Percentiles rank a stretch among this genome's conserved stretches.
These are phyloP conservation scores for Trichosporon coremiiforme DNA, from an alignment of 1,284 basidiomycete species.

Conservation along the genomic window DNA sequence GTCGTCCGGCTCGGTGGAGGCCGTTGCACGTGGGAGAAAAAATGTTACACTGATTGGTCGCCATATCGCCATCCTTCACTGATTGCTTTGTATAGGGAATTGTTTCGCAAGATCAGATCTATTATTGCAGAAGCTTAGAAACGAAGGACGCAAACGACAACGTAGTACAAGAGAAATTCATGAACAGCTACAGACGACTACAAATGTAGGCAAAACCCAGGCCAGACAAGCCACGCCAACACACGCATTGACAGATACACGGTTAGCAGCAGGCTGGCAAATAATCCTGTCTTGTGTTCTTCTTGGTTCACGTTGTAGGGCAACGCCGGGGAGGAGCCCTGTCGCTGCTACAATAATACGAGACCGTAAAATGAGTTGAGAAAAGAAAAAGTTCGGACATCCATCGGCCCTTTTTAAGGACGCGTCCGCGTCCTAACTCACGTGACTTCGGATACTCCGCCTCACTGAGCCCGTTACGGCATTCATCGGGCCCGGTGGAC, in stretches of 20 bases:
- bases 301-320: conserved; percentile 33
- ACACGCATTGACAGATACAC: conserved; percentile 26
- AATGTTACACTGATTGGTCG: no score
- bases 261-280: conserved; percentile 29
- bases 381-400: conserved; percentile 16
- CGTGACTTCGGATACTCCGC: conserved; percentile 8
- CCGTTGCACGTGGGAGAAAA: no score
- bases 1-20: background rate
- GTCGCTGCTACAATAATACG: conserved; percentile 31
- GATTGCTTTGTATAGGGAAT: no score
- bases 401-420: background rate
- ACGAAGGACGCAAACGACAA: background rate
- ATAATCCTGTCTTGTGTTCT: conserved; percentile 32
- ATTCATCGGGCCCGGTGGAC: background rate
- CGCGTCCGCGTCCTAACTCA: background rate
- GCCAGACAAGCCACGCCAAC: conserved; percentile 38
- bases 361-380: conserved; percentile 27
- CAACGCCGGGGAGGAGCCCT: conserved; percentile 25
- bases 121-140: no score
- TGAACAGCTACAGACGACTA: no score
- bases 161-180: conserved; percentile 8
- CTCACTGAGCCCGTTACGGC: background rate
- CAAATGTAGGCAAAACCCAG: conserved; percentile 51
- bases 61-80: no score
- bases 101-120: no score